Percentiles rank a stretch among this genome's conserved stretches.
Conservation (phyloP, 305 asterid genomes). For the Solanum aculeatissimum region DNA sequence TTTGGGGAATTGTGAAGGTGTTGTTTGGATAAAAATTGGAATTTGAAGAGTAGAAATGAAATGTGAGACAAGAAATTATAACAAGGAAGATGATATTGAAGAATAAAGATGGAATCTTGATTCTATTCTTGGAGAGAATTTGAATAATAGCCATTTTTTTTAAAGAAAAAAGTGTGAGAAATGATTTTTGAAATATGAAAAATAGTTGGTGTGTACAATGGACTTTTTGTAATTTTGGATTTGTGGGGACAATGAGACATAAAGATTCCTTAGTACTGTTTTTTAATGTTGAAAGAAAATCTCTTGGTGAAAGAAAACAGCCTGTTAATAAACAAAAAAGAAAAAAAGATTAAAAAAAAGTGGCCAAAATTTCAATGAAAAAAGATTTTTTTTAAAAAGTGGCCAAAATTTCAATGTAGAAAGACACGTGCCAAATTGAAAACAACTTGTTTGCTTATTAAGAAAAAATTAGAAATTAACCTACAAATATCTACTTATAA, state of each 20-base stretch:
- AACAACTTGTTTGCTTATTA: neutral
- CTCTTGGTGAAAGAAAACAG: neutral
- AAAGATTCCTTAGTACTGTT: neutral
- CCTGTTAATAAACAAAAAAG: neutral
- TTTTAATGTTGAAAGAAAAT: neutral
- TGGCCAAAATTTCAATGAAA: neutral
- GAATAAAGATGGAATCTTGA: neutral
- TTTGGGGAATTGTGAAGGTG: neutral
- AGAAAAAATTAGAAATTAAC: too few relatives aligned
- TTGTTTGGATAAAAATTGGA: neutral
- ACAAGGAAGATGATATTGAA: constrained; percentile 8
- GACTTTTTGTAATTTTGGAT: neutral
- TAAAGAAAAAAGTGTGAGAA: neutral
- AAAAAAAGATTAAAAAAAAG: too few relatives aligned
- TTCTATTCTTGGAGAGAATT: neutral
- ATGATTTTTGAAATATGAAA: neutral
- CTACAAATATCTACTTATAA: neutral
- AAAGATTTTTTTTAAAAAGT: neutral
- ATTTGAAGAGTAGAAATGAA: neutral
- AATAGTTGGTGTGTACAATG: neutral
- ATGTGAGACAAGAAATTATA: constrained; percentile 2
- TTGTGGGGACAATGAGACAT: neutral
- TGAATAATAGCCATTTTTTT: neutral
- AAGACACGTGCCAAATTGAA: neutral
- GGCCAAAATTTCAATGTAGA: neutral